Conservation (phyloP, 495 filamentous ascomycete genomes). For the Penicillium pancosmium region DNA sequence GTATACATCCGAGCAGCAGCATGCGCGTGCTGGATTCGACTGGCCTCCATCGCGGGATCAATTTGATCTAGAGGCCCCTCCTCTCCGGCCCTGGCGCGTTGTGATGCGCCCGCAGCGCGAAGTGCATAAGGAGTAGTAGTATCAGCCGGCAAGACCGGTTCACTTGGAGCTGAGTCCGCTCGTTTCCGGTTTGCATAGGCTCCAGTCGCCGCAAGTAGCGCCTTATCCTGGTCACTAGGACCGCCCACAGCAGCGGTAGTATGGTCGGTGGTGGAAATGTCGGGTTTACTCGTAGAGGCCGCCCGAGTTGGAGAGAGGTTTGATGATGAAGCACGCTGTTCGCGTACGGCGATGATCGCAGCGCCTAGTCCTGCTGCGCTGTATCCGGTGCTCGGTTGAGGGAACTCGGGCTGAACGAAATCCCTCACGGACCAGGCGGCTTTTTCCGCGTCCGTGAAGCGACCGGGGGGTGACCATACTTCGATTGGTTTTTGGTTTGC, state of each 20-base stretch:
- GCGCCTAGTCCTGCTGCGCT: slow-evolving; percentile 71
- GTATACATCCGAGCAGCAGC: slow-evolving; percentile 70
- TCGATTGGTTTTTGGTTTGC: slow-evolving; percentile 63
- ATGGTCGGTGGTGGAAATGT: slow-evolving; percentile 11
- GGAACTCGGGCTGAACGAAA: slow-evolving; percentile 57
- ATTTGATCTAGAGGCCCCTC: slow-evolving; percentile 34
- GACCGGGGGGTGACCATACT: slow-evolving; percentile 58
- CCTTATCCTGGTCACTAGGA: slow-evolving; percentile 52
- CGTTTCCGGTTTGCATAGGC: slow-evolving; percentile 68
- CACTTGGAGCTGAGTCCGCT: slow-evolving; percentile 64
- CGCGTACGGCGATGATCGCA: slow-evolving; percentile 67
- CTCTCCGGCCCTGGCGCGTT: slow-evolving; percentile 38
- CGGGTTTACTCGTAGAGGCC: slow-evolving; percentile 7
- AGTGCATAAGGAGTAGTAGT: slow-evolving; percentile 62
- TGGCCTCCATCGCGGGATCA: slow-evolving; percentile 55
- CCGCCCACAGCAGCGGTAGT: slow-evolving; percentile 59
- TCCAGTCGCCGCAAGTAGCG: slow-evolving; percentile 71
- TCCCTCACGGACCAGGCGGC: slow-evolving; percentile 72
- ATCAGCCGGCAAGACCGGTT: slow-evolving; percentile 55
- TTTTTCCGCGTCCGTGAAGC: slow-evolving; percentile 63
- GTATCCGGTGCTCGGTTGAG: slow-evolving; percentile 50
- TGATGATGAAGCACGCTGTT: slow-evolving; percentile 41
- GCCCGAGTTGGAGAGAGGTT: slow-evolving; percentile 13
- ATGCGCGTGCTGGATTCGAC: slow-evolving; percentile 55
- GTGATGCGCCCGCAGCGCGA: slow-evolving; percentile 65